Conservation (phyloP, 1,139 yeast genomes). For the Meyerozyma guilliermondii region DNA sequence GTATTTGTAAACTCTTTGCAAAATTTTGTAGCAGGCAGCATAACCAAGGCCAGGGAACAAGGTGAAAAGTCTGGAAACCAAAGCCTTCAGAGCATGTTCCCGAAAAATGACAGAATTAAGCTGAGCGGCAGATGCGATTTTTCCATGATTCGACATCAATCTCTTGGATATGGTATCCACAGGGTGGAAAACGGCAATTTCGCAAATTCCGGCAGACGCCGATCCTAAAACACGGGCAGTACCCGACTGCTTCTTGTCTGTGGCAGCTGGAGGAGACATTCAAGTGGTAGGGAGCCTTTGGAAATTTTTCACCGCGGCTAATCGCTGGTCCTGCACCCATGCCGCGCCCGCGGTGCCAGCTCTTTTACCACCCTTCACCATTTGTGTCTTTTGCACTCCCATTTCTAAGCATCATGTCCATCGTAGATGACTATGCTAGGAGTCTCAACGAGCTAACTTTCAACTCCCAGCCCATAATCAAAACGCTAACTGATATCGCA, state of each 20-base stretch:
- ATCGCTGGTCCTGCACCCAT: constrained; percentile 3
- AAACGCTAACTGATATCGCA: constrained; percentile 81
- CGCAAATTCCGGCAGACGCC: constrained; percentile 96
- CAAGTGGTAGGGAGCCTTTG: constrained; percentile 2
- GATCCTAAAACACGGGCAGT: constrained; percentile 91
- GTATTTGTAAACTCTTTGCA: constrained; percentile 96
- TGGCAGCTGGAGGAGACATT: constrained; percentile 47
- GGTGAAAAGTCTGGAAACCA: constrained; percentile 70
- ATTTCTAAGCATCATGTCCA: not conserved
- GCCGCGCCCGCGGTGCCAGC: too few species aligned
- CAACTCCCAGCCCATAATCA: constrained; percentile 87
- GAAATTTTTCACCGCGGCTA: constrained; percentile 16
- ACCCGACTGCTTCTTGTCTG: constrained; percentile 85
- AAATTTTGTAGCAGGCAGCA: constrained; percentile 94
- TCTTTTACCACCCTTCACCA: not conserved
- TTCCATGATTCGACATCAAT: constrained; percentile 91
- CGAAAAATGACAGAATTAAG: constrained; percentile 84
- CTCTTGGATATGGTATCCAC: constrained; percentile 98
- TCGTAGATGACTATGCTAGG: constrained; percentile 53
- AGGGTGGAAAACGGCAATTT: constrained; percentile 96
- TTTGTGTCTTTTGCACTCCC: not conserved
- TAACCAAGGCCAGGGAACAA: constrained; percentile 97
- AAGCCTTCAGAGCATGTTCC: constrained; percentile 68
- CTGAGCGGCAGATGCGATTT: constrained; percentile 54
- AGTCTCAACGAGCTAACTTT: constrained; percentile 75